Evolutionary conservation across 1,284 basidiomycete species (phyloP).

Genomic region (Ustilago shanxiensis): DNA sequence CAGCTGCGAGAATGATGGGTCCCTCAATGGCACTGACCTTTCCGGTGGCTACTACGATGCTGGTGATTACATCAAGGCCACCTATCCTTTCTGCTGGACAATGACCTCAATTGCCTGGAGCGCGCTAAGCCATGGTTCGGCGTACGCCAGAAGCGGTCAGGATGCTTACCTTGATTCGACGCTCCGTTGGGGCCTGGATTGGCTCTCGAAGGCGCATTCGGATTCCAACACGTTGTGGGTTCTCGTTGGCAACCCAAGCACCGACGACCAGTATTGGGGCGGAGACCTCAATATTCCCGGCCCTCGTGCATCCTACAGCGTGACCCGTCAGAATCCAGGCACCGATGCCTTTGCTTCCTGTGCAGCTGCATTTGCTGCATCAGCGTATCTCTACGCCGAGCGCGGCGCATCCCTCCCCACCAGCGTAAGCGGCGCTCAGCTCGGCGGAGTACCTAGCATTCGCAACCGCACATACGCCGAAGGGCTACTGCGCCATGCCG

Average conservation of each 20-base stretch:
- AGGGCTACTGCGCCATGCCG: conserved; percentile 80
- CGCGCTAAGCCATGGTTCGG: conserved; percentile 83
- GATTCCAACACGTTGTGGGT: conserved; percentile 81
- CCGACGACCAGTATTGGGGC: conserved; percentile 87
- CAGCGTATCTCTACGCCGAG: conserved; percentile 79
- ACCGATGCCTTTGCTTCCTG: conserved; percentile 87
- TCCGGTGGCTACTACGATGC: conserved; percentile 92
- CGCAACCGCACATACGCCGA: conserved; percentile 80
- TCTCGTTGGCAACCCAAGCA: conserved; percentile 78
- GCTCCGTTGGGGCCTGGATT: conserved; percentile 85
- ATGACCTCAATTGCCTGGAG: conserved; percentile 89
- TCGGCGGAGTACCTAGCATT: conserved; percentile 48
- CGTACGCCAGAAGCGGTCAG: conserved; percentile 84
- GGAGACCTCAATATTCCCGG: conserved; percentile 83
- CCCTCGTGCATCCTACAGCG: conserved; percentile 80
- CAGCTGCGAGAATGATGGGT: conserved; percentile 81
- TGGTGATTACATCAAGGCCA: conserved; percentile 81
- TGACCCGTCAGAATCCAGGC: conserved; percentile 82
- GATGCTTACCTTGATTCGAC: conserved; percentile 85
- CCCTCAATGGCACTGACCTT: conserved; percentile 80
- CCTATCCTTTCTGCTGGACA: conserved; percentile 76
- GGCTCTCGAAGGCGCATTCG: conserved; percentile 91
- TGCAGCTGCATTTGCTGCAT: conserved; percentile 86
- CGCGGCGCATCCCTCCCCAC: conserved; percentile 31
- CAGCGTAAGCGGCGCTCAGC: conserved; percentile 18